These are phyloP conservation scores for Dimocarpus longan DNA, from an alignment of 345 rosid genomes.

Conservation along the genomic window DNA sequence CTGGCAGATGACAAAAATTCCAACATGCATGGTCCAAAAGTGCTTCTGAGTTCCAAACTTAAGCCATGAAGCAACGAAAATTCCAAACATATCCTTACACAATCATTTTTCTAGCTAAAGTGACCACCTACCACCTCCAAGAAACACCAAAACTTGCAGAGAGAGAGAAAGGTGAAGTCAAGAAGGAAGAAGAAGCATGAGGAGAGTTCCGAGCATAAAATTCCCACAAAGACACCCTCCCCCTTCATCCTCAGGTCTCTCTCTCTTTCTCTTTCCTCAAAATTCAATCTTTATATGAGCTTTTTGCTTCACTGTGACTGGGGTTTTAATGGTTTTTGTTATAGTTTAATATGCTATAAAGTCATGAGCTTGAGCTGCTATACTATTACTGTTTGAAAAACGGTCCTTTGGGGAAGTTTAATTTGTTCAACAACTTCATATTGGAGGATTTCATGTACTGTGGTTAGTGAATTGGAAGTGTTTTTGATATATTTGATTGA, in stretches of 20 bases:
- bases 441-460: neutral
- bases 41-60: neutral
- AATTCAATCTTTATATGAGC: neutral
- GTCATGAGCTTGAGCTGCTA: neutral
- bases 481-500: slow-evolving; percentile 1
- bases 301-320: neutral
- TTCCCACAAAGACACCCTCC: slow-evolving; percentile 61
- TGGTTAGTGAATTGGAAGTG: neutral
- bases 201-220: slow-evolving; percentile 71
- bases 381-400: neutral
- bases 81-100: neutral
- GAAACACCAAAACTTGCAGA: neutral
- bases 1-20: neutral
- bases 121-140: neutral
- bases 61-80: neutral
- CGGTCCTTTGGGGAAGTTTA: neutral
- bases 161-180: slow-evolving; percentile 10
- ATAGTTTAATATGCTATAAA: no score
- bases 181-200: slow-evolving; percentile 34
- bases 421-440: neutral
- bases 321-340: neutral
- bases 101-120: neutral
- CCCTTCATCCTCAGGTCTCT: slow-evolving; percentile 32
- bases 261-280: neutral
- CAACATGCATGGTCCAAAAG: neutral